Conservation (phyloP, 805 yeast genomes). For the Saccharomycopsis fodiens region DNA sequence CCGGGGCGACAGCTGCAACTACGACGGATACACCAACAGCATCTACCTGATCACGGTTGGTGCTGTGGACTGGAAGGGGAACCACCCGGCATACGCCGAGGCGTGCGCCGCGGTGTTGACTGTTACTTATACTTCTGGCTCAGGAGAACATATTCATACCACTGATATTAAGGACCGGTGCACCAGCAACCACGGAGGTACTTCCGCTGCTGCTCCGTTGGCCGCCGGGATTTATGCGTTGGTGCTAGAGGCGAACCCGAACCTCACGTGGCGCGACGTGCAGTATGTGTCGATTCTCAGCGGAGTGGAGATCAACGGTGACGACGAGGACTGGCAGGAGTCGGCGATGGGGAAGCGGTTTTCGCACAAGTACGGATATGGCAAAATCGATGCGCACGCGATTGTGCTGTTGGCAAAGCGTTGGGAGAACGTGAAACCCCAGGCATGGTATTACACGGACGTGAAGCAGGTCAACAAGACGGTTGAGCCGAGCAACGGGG, state of each 20-base stretch:
- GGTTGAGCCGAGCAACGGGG: slow-evolving; percentile 24
- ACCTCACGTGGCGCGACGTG: slow-evolving; percentile 90
- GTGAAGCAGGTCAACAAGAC: slow-evolving; percentile 29
- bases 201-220: slow-evolving; percentile 97
- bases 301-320: slow-evolving; percentile 58
- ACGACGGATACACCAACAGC: slow-evolving; percentile 94
- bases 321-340: slow-evolving; percentile 67
- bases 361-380: slow-evolving; percentile 87
- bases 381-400: slow-evolving; percentile 75
- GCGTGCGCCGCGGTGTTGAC: slow-evolving; percentile 92
- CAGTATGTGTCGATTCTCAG: slow-evolving; percentile 75
- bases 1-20: slow-evolving; percentile 84
- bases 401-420: slow-evolving; percentile 63
- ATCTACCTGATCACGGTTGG: slow-evolving; percentile 93
- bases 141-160: slow-evolving; percentile 82
- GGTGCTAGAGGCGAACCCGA: slow-evolving; percentile 75
- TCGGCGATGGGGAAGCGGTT: slow-evolving; percentile 62
- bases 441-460: slow-evolving; percentile 65
- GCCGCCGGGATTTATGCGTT: slow-evolving; percentile 94
- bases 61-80: slow-evolving; percentile 80
- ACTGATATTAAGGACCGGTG: slow-evolving; percentile 71
- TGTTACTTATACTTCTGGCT: slow-evolving; percentile 88
- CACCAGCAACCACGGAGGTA: slow-evolving; percentile 80
- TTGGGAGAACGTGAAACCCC: slow-evolving; percentile 90
- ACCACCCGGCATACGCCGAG: slow-evolving; percentile 87